Evolutionary conservation across 2,329 filamentous ascomycete species (phyloP).

Genomic region (Aspergillus fijiensis): DNA sequence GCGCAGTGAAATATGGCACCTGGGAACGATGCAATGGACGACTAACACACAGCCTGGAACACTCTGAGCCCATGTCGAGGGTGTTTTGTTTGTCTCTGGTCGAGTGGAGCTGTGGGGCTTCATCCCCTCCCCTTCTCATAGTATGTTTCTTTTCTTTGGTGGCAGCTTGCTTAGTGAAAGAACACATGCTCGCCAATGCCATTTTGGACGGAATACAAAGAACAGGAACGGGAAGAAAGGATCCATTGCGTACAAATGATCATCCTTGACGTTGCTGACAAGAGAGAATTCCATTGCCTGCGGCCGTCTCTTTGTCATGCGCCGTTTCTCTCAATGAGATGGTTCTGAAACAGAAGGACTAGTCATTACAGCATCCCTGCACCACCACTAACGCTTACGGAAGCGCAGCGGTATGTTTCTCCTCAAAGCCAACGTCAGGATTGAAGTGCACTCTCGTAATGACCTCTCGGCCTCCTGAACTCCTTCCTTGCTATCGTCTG

Average conservation of each 20-base stretch:
- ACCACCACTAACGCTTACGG: constrained; percentile 4
- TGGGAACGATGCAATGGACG: neutral
- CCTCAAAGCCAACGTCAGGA: constrained; percentile 20
- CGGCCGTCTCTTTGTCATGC: too few relatives aligned
- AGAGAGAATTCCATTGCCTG: too few relatives aligned
- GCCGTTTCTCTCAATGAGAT: too few relatives aligned
- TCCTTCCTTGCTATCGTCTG: neutral
- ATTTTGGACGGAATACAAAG: too few relatives aligned
- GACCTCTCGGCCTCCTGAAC: constrained; percentile 9
- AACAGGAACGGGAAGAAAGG: too few relatives aligned
- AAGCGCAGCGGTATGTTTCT: constrained; percentile 19
- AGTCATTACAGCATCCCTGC: neutral
- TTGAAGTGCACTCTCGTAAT: constrained; percentile 11
- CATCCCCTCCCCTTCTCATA: too few relatives aligned
- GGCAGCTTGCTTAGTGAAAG: too few relatives aligned
- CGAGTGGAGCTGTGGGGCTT: neutral
- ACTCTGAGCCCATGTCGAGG: neutral
- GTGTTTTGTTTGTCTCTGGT: neutral
- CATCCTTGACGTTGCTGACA: too few relatives aligned
- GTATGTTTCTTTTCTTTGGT: too few relatives aligned
- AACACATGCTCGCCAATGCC: too few relatives aligned
- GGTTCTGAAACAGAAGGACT: too few relatives aligned
- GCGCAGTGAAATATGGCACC: neutral
- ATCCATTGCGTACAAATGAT: too few relatives aligned
- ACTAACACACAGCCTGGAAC: neutral